Base-by-base conservation (phyloP, 768 basidiomycete species). In the Russula foetens region DNA sequence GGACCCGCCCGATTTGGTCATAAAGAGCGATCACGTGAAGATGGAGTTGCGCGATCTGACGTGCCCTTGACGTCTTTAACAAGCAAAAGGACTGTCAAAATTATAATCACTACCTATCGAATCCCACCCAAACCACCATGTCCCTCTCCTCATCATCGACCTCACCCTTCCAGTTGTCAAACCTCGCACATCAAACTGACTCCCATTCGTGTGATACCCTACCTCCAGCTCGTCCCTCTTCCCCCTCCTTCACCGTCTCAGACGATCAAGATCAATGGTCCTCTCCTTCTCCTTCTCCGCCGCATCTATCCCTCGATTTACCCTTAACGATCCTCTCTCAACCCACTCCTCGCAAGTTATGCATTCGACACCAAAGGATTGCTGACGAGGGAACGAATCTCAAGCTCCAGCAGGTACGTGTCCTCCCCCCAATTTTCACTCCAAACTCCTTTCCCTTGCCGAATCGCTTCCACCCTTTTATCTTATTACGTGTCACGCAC, bases 311-410 rank as follows among this genome's bases (percentile, higher is more conserved):
- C 63, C 63, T 4, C 2, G 26, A 29, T 7, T 3, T 49, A 15
- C n/a, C 33, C 8, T 12, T 49, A 3, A 14, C 43, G 21, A 8
- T 26, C n/a, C 51, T 53, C n/a, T 4, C 74, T 2, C 71, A 71
- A 15, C 70, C 73, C 0, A 72, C 79, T 2, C 78, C 81, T 15
- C 76, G 90, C 49, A 96, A 92, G 75, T 80, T 97, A 19, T 98
- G 95, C 70, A 85, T 94, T 6, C 76, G 95, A 33, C 96, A 98
- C 73, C 91, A 95, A 75, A 81, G 95, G 49, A 98, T 96, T 86
- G 96, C 96, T 6, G 93, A 98, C 76, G 85, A 96, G 73, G 92
- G 92, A 15, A 94, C 90, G 24, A 97, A 90, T 71, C 76, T 91
- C 62, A 93, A 88, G 75, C 79, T 98, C 7, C 96, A 98, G 72